Percentiles rank a stretch among this genome's conserved stretches.
phyloP scores from a whole-genome alignment of 1,284 basidiomycete genomes.

The Tremellales sp. region DNA sequence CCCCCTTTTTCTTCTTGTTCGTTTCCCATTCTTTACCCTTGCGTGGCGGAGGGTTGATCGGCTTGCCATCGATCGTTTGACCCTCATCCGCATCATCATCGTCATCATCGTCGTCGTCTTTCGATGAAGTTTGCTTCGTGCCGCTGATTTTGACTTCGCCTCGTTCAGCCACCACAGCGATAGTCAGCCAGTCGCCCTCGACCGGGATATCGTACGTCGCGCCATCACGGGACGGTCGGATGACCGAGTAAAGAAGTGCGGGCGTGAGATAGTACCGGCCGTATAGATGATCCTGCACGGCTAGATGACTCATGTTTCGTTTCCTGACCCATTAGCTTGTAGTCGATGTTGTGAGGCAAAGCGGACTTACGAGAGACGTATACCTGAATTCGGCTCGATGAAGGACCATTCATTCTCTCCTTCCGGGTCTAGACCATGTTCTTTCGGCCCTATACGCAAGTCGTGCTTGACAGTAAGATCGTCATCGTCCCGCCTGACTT shows the following conservation, averaged over 20 bases:
- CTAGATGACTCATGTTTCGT: constrained; percentile 66
- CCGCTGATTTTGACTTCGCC: constrained; percentile 57
- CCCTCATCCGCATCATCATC: constrained; percentile 13
- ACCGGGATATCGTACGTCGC: constrained; percentile 86
- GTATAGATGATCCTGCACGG: constrained; percentile 74
- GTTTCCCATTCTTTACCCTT: constrained; percentile 1
- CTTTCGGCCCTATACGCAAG: constrained; percentile 67
- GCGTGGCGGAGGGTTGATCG: neutral
- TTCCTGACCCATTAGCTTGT: constrained; percentile 54
- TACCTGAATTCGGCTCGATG: constrained; percentile 82
- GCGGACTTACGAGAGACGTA: constrained; percentile 66
- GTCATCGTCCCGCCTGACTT: constrained; percentile 52
- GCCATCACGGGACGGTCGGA: constrained; percentile 69
- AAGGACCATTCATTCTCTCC: constrained; percentile 57
- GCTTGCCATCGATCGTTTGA: neutral
- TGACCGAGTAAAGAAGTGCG: constrained; percentile 77
- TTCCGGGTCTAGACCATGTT: constrained; percentile 51
- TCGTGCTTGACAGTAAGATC: constrained; percentile 68
- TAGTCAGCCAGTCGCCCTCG: constrained; percentile 82
- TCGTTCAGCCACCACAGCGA: constrained; percentile 82
- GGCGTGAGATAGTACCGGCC: constrained; percentile 84
- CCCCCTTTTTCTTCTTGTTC: constrained; percentile 13
- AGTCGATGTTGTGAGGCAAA: neutral
- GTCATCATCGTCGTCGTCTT: constrained; percentile 16
- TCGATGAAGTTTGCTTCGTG: constrained; percentile 14